These are phyloP conservation scores for Exsudoporus floridanus DNA, from an alignment of 1,284 basidiomycete genomes.

Conservation along the genomic window DNA sequence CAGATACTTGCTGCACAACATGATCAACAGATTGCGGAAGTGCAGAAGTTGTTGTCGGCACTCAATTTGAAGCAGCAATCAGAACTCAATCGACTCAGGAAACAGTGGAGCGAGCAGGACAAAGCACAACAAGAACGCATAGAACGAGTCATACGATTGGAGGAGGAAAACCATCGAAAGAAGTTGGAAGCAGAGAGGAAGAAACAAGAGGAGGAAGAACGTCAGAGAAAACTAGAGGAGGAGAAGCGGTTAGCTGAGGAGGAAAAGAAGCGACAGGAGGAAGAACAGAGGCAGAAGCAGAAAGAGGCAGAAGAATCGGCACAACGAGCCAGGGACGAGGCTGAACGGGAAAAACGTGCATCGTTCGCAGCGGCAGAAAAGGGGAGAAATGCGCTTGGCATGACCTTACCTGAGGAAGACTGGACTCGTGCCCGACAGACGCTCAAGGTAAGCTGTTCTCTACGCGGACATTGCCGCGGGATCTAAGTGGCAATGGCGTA, in stretches of 20 bases:
- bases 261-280: conserved; percentile 33
- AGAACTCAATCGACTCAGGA: conserved; percentile 47
- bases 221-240: conserved; percentile 41
- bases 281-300: conserved; percentile 39
- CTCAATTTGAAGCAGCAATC: conserved; percentile 46
- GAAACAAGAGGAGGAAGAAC: conserved; percentile 47
- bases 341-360: conserved; percentile 33
- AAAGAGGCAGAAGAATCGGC: conserved; percentile 42
- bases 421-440: conserved; percentile 64
- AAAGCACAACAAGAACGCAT: conserved; percentile 55
- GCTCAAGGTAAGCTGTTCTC: conserved; percentile 50
- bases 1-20: conserved; percentile 41
- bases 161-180: conserved; percentile 59
- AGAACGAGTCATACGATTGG: conserved; percentile 60
- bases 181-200: conserved; percentile 53
- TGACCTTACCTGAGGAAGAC: conserved; percentile 59
- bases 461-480: conserved; percentile 21
- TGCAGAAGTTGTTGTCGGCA: conserved; percentile 44
- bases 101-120: conserved; percentile 53
- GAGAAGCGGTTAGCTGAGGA: conserved; percentile 36
- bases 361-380: conserved; percentile 34
- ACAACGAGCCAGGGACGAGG: conserved; percentile 33
- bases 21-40: conserved; percentile 49
- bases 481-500: conserved; percentile 33
- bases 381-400: conserved; percentile 42